Percentiles rank a stretch among this genome's conserved stretches.
Conservation (phyloP, 495 filamentous ascomycete species). For the Podospora appendiculata region DNA sequence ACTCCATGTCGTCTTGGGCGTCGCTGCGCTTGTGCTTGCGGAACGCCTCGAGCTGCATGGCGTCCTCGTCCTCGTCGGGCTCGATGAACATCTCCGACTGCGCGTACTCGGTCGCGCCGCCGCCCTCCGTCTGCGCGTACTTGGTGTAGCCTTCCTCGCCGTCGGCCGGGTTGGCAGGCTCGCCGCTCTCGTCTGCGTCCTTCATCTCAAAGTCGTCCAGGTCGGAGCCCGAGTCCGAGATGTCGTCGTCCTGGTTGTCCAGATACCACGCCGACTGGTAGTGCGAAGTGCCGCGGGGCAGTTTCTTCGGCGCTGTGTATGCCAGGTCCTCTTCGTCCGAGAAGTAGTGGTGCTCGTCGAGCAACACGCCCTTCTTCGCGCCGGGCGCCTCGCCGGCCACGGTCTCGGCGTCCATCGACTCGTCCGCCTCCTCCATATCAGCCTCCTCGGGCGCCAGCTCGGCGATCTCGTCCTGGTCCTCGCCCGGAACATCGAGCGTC, state of each 20-base stretch:
- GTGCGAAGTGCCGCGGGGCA: slow-evolving; percentile 85
- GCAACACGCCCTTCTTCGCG: slow-evolving; percentile 66
- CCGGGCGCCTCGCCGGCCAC: slow-evolving; percentile 27
- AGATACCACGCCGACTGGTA: slow-evolving; percentile 95
- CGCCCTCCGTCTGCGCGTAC: slow-evolving; percentile 67
- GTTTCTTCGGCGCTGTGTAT: slow-evolving; percentile 50
- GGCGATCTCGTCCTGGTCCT: slow-evolving; percentile 73
- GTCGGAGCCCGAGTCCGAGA: slow-evolving; percentile 79
- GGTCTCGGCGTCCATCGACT: slow-evolving; percentile 48
- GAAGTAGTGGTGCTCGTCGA: slow-evolving; percentile 98
- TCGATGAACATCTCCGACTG: slow-evolving; percentile 89
- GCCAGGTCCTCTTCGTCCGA: slow-evolving; percentile 69
- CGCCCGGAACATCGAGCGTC: slow-evolving; percentile 59
- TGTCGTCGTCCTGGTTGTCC: slow-evolving; percentile 49
- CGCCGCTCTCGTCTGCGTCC: slow-evolving; percentile 49
- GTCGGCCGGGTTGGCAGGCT: slow-evolving; percentile 55
- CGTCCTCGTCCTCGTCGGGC: slow-evolving; percentile 80
- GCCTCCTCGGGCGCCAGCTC: slow-evolving; percentile 78
- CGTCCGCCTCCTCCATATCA: slow-evolving; percentile 59
- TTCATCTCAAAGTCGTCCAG: slow-evolving; percentile 66
- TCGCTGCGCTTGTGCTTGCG: slow-evolving; percentile 67
- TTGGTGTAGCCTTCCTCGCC: slow-evolving; percentile 66
- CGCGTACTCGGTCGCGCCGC: slow-evolving; percentile 72
- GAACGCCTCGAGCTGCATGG: slow-evolving; percentile 68
- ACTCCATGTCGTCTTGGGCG: slow-evolving; percentile 82